Conservation (phyloP, 176 grass and related monocot species). For the Cenchrus americanus region DNA sequence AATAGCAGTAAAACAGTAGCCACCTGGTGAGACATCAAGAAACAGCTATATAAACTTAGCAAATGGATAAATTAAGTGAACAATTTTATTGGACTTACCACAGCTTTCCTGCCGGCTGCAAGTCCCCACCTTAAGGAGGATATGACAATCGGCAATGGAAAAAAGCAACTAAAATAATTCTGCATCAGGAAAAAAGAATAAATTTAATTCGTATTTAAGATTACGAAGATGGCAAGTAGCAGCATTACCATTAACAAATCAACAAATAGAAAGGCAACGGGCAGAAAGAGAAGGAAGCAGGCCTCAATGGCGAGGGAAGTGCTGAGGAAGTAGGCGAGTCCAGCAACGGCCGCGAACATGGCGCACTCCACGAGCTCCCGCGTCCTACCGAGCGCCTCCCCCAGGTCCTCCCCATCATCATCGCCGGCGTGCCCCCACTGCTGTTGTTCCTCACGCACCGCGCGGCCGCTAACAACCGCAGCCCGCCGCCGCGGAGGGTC, state of each 20-base stretch:
- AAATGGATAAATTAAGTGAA: constrained; percentile 19
- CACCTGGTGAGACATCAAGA: constrained; percentile 57
- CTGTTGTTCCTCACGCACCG: neutral
- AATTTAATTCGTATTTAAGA: neutral
- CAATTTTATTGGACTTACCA: constrained; percentile 55
- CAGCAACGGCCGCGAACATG: constrained; percentile 88
- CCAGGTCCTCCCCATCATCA: constrained; percentile 34
- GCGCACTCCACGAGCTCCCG: constrained; percentile 89
- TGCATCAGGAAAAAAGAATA: constrained; percentile 39
- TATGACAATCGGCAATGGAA: constrained; percentile 87
- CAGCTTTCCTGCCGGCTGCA: constrained; percentile 81
- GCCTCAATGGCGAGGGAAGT: constrained; percentile 87
- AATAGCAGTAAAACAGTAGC: constrained; percentile 86
- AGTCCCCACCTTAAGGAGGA: constrained; percentile 94
- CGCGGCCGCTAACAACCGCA: neutral
- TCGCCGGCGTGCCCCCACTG: neutral
- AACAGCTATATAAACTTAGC: neutral
- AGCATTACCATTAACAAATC: neutral
- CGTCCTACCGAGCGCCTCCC: constrained; percentile 57
- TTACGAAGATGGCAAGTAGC: neutral
- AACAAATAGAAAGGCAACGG: neutral
- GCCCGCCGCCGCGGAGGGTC: neutral
- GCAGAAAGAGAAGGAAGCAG: neutral
- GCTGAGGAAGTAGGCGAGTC: constrained; percentile 87
- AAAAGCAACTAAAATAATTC: constrained; percentile 96